Conservation (phyloP, 345 rosid species). For the Eucalyptus erythrocorys region DNA sequence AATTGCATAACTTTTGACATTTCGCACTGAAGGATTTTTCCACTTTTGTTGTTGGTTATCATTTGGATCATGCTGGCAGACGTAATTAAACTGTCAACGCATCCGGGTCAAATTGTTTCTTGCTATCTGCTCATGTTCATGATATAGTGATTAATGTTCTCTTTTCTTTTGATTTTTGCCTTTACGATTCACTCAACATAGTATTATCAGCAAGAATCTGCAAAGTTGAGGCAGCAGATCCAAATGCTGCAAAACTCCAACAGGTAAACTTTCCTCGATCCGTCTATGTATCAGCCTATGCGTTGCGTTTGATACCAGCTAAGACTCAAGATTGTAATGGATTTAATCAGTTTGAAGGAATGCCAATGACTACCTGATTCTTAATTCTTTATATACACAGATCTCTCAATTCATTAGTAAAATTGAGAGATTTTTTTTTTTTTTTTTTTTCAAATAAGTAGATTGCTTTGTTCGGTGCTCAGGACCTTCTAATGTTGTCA, state of each 20-base stretch:
- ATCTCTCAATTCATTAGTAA: neutral
- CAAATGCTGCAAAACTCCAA: constrained; percentile 88
- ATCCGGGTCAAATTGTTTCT: neutral
- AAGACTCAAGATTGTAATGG: neutral
- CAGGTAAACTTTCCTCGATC: constrained; percentile 31
- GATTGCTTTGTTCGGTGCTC: neutral
- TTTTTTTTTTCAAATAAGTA: neutral
- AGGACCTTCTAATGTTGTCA: neutral
- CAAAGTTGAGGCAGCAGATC: constrained; percentile 87
- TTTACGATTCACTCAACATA: neutral
- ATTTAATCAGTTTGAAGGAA: neutral
- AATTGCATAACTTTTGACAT: neutral
- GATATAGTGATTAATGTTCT: neutral
- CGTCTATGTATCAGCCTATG: neutral
- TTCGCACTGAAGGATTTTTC: neutral
- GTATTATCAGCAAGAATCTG: constrained; percentile 98
- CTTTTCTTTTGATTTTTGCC: neutral
- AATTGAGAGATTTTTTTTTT: neutral
- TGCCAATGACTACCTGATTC: neutral
- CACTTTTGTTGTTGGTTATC: neutral
- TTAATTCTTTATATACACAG: neutral
- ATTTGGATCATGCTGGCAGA: neutral
- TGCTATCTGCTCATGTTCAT: neutral
- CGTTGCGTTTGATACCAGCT: neutral
- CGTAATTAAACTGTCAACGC: neutral